A percentile compares a stretch with the other conserved stretches of the same genome.
Evolutionary conservation across 2,329 filamentous ascomycete species (phyloP).

Genomic region (Emergomyces africanus): DNA sequence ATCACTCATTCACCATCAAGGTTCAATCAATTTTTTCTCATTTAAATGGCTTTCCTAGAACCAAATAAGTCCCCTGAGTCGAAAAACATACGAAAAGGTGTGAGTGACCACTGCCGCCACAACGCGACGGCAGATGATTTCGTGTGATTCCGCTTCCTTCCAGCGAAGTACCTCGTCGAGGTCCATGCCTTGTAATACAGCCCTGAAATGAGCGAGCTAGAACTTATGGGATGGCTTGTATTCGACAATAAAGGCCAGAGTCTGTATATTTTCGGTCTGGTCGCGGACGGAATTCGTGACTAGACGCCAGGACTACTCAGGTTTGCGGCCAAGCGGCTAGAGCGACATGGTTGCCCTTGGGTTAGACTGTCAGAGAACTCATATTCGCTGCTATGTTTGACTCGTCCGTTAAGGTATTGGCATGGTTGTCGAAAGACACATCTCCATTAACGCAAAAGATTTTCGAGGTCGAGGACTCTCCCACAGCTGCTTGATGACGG

Average conservation of each 20-base stretch:
- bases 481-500: neutral
- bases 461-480: neutral
- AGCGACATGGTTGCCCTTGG: no score
- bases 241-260: neutral
- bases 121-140: conserved; percentile 18
- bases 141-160: neutral
- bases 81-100: conserved; percentile 37
- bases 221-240: neutral
- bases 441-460: neutral
- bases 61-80: no score
- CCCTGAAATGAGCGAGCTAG: conserved; percentile 19
- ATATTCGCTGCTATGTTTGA: no score
- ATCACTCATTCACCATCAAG: no score
- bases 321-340: no score
- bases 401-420: neutral
- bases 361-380: no score
- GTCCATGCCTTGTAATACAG: conserved; percentile 30
- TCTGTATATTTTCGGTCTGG: conserved; percentile 7
- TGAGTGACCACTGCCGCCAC: conserved; percentile 22
- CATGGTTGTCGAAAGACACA: conserved; percentile 2
- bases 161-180: conserved; percentile 21
- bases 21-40: no score
- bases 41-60: no score
- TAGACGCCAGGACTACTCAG: no score
- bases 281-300: no score